These are phyloP conservation scores for Anaeromyces robustus DNA, from an alignment of 192 early-diverging fungal species.

Conservation along the genomic window DNA sequence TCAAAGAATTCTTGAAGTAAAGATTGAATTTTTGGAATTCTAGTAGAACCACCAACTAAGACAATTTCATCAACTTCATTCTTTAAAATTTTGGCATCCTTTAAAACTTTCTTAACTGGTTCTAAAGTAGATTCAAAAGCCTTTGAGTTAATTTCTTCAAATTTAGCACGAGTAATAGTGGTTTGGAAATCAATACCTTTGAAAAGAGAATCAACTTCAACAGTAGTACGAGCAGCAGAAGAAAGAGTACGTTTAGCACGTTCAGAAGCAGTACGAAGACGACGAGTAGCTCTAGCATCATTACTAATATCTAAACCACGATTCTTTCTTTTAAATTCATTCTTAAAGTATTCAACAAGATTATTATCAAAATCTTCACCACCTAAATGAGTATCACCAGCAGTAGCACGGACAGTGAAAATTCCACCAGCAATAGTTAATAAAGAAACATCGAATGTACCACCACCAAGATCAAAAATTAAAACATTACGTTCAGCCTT, in stretches of 20 bases:
- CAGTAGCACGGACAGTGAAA: conserved; percentile 65
- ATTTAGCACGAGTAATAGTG: conserved; percentile 66
- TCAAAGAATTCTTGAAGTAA: conserved; percentile 48
- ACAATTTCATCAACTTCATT: conserved; percentile 63
- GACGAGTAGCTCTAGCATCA: conserved; percentile 56
- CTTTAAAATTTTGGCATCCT: conserved; percentile 64
- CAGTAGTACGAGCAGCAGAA: conserved; percentile 48
- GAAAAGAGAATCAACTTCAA: conserved; percentile 62
- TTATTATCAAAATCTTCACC: conserved; percentile 68
- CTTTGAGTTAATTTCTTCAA: conserved; percentile 54
- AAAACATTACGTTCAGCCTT: conserved; percentile 56
- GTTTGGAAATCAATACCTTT: conserved; percentile 57
- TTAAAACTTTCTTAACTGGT: conserved; percentile 53
- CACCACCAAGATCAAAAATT: conserved; percentile 73
- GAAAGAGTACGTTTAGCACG: conserved; percentile 62
- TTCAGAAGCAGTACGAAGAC: conserved; percentile 59
- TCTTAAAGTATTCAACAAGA: conserved; percentile 27
- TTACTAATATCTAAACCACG: conserved; percentile 54
- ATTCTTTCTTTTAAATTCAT: conserved; percentile 46
- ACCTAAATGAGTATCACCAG: conserved; percentile 71
- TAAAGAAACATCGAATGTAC: conserved; percentile 77
- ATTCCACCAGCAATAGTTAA: conserved; percentile 58
- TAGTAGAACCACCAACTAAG: conserved; percentile 32
- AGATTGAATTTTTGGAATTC: not conserved
- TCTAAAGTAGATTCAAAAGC: conserved; percentile 53